Percentiles rank a stretch among this genome's conserved stretches.
Evolutionary conservation across 345 rosid genomes (phyloP).

Genomic region (Populus deltoides): DNA sequence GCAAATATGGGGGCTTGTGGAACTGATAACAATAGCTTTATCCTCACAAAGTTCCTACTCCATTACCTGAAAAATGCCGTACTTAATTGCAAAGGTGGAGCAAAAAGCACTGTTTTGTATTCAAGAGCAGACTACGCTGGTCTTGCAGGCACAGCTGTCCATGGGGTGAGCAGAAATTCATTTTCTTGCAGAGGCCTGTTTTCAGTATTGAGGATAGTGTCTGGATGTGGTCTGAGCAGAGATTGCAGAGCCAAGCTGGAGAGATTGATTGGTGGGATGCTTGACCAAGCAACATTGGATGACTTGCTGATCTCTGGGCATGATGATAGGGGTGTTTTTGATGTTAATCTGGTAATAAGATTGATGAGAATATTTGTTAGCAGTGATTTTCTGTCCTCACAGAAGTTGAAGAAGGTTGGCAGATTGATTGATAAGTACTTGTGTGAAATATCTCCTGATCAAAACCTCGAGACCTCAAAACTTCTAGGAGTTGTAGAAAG

Average conservation of each 20-base stretch:
- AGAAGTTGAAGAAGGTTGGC: conserved; percentile 48
- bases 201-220: conserved; percentile 50
- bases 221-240: conserved; percentile 48
- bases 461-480: conserved; percentile 54
- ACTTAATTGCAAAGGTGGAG: conserved; percentile 22
- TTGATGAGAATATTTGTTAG: conserved; percentile 48
- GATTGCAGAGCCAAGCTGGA: conserved; percentile 57
- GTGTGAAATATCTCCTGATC: conserved; percentile 76
- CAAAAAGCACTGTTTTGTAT: not conserved
- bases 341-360: conserved; percentile 60
- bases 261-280: conserved; percentile 56
- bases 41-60: conserved; percentile 67
- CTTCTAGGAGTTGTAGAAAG: conserved; percentile 67
- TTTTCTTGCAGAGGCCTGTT: conserved; percentile 71
- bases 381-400: conserved; percentile 1
- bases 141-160: conserved; percentile 57
- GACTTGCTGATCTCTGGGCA: conserved; percentile 57
- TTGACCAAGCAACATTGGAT: conserved; percentile 74
- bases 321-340: conserved; percentile 43
- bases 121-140: conserved; percentile 33
- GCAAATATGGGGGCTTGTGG: conserved; percentile 50
- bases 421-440: conserved; percentile 58
- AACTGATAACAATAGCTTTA: conserved; percentile 45
- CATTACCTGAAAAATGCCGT: conserved; percentile 52
- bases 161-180: conserved; percentile 51